These are phyloP conservation scores for Heritiera littoralis DNA, from an alignment of 345 rosid genomes.

Conservation along the genomic window DNA sequence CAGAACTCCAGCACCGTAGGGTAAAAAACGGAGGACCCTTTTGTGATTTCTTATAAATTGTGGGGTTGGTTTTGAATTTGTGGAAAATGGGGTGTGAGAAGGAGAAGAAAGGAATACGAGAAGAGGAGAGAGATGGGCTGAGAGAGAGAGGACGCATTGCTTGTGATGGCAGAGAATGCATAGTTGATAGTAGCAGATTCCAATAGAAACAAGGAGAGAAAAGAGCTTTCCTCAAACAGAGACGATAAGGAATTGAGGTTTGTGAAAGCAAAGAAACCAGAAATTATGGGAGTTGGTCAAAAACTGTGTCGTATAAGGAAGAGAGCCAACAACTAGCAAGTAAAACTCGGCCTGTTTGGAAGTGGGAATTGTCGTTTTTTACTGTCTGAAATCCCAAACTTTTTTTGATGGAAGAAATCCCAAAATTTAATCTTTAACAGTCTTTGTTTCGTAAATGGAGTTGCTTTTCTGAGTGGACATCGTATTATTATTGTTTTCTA, in stretches of 20 bases:
- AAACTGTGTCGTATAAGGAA: conserved; percentile 6
- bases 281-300: background rate
- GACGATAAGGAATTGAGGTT: background rate
- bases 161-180: conserved; percentile 45
- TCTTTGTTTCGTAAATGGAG: too few relatives aligned
- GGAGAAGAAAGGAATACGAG: conserved; percentile 41
- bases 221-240: too few relatives aligned
- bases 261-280: background rate
- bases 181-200: background rate
- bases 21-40: conserved; percentile 27
- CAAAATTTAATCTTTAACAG: background rate
- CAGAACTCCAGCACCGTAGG: conserved; percentile 48
- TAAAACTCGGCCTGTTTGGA: background rate
- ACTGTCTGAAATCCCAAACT: background rate
- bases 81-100: conserved; percentile 42
- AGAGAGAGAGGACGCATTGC: conserved; percentile 51
- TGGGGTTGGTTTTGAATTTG: conserved; percentile 30
- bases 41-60: conserved; percentile 21
- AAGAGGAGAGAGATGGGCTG: conserved; percentile 39
- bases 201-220: background rate
- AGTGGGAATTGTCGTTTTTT: background rate
- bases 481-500: too few relatives aligned
- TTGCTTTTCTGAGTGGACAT: too few relatives aligned
- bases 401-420: background rate
- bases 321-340: background rate